Evolutionary conservation across 495 filamentous ascomycete genomes (phyloP), one percentile per base, ranked within the genome.

Genomic region (Oleoguttula mirabilis): DNA sequence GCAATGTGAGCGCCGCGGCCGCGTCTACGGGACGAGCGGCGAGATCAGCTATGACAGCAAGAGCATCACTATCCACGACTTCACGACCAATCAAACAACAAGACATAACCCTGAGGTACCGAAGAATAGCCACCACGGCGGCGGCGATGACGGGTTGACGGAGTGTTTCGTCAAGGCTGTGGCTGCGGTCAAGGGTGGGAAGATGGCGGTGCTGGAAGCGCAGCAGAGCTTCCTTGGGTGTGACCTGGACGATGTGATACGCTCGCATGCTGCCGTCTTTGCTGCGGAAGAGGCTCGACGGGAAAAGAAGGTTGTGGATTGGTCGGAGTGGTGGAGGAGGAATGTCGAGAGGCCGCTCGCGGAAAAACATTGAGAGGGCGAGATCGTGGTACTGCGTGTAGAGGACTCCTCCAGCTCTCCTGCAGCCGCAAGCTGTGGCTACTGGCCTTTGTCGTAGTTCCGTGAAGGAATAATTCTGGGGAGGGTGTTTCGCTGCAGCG

Each of bases 201-300:
- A 72, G 2, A 72, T 76, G 75, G 57, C 57, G 22, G 81, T 85
- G 0, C 65, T 72, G 32, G 69, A 72, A 39, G 90, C 88, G 6
- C 90, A 98, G 71, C 67, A 59, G 36, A 63, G 71, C 49, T 72
- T 80, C 54, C 66, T 96, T 4, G 85, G 84, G 1, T 90, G 84
- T 61, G 81, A 75, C 0, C 57, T 90, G 2, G 85, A 92, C 42
- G 92, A 96, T 52, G 73, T 76, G 5, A 72, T 98, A 12, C 70
- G 80, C 24, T 94, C 84, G 51, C 92, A 96, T 66, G 88, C 82
- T 0, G 76, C 90, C 63, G 90, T 95, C 1, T 96, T 94, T 66
- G 87, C 84, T 27, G 88, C 88, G 0, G 92, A 96, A 62, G 80
- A 93, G 53, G 85, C 88, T 12, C 69, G 92, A 41, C 63, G 59